These are phyloP conservation scores for Lactarius trivialis DNA, from an alignment of 768 basidiomycete species.

Conservation along the genomic window DNA sequence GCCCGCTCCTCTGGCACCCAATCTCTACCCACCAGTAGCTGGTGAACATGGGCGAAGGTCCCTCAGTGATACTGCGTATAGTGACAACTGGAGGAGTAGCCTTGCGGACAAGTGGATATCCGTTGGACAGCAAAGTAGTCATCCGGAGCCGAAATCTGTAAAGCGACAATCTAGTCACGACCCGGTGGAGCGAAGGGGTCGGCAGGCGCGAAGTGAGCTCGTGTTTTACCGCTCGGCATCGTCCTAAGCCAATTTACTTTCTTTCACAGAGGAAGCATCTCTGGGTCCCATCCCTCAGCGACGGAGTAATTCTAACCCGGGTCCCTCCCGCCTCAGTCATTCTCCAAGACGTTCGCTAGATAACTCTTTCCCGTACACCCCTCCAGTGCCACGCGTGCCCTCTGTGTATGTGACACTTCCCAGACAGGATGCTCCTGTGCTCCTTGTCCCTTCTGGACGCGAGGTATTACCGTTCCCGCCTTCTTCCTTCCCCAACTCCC, in stretches of 20 bases:
- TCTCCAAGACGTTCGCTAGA: background rate
- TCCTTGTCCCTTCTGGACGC: background rate
- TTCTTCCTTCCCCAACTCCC: background rate
- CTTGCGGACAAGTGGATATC: conserved; percentile 20
- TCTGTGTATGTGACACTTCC: background rate
- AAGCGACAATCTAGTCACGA: background rate
- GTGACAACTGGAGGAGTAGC: conserved; percentile 7
- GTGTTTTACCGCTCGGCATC: background rate
- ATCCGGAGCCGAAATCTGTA: background rate
- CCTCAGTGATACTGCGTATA: background rate
- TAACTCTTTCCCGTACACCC: background rate
- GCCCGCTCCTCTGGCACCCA: conserved; percentile 54
- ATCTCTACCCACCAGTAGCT: conserved; percentile 22
- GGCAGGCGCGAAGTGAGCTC: conserved; percentile 7
- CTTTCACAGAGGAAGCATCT: conserved; percentile 3
- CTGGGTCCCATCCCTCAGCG: background rate
- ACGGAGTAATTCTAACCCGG: conserved; percentile 18
- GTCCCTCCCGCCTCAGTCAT: conserved; percentile 9
- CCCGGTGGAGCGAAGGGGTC: background rate
- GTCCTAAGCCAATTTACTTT: background rate
- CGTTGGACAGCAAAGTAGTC: conserved; percentile 3
- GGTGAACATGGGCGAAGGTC: background rate
- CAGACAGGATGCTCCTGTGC: background rate
- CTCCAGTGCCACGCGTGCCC: conserved; percentile 19
- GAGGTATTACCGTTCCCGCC: background rate